Evolutionary conservation across 2,329 filamentous ascomycete species (phyloP), one percentile per base, ranked within the genome.

Genomic region (Fusarium sp.): DNA sequence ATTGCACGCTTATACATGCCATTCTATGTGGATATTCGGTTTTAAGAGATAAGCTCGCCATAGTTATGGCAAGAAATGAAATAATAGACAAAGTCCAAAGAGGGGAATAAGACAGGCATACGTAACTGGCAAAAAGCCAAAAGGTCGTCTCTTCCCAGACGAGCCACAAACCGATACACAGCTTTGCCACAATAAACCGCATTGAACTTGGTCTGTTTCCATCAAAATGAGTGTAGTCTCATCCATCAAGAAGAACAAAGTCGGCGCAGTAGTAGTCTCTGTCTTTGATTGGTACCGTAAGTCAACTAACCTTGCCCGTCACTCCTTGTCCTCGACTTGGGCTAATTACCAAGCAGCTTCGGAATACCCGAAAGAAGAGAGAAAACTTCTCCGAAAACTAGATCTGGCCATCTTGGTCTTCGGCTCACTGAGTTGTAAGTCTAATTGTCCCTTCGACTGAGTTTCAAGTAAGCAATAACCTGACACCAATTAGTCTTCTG

Each of bases 281-380:
- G 43, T 60, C 1, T 58, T 60, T 35, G 54, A 60, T 7, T 60
- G 56, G 56, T 60, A 60, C 0, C 54, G 43, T 60, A 4, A 1
- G 53, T 32, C 8, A 1, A 4, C 7, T 4, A 0, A 11, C 14
- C 25, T 3, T 10, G 9, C 8, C 25, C 4, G 4, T 13, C 10
- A 10, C 10, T 30, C 10, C 32, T 35, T 17, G 7, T 35, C 17
- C 4, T 35, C 17, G 6, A 8, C 4, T 17, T 17, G 3, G 0
- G 15, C 32, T 35, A 17, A 35, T 10, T 17, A 10, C 32, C 32
- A 35, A 17, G 10, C 0, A 60, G 56, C 56, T 2, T 60, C 43
- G 0, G 6, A 44, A 5, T 59, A 60, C 0, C 43, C 43, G 0
- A 60, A 44, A 20, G 54, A 60, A 22, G 56, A 60, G 20, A 51